Conservation (phyloP, 768 basidiomycete species). For the Macrolepiota fuliginosa region DNA sequence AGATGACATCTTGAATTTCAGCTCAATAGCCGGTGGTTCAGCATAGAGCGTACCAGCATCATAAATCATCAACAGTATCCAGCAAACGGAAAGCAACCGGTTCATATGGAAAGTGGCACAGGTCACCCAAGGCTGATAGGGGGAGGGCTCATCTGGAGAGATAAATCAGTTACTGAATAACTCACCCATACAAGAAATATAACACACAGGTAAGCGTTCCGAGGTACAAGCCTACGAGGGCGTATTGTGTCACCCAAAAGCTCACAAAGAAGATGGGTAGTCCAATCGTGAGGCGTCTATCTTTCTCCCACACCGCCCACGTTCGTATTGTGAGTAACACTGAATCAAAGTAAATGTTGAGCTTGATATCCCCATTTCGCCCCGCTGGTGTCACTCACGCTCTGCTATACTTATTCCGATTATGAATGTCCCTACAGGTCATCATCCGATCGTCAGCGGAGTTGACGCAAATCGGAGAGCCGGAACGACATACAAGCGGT, state of each 20-base stretch:
- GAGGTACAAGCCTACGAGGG: background rate
- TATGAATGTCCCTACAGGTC: conserved; percentile 4
- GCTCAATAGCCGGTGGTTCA: background rate
- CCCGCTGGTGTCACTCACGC: background rate
- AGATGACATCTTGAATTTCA: background rate
- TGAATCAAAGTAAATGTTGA: background rate
- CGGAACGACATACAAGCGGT: conserved; percentile 9
- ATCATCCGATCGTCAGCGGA: too few relatives aligned
- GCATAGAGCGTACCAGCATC: conserved; percentile 3
- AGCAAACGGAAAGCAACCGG: background rate
- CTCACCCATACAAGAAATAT: background rate
- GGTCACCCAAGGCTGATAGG: background rate
- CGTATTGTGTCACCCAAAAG: background rate
- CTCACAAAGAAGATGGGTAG: background rate
- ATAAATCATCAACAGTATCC: conserved; percentile 9
- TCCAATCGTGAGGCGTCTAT: background rate
- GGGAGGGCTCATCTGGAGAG: background rate
- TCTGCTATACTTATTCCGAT: conserved; percentile 9
- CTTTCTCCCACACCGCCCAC: conserved; percentile 17
- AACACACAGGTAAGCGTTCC: background rate
- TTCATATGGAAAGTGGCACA: background rate
- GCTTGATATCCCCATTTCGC: background rate
- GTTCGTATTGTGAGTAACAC: conserved; percentile 13
- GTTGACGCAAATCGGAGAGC: background rate
- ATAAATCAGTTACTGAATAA: background rate